A percentile compares a stretch with the other conserved stretches of the same genome.
Evolutionary conservation across 2,329 filamentous ascomycete genomes (phyloP).

Genomic region (Neurospora sp.): DNA sequence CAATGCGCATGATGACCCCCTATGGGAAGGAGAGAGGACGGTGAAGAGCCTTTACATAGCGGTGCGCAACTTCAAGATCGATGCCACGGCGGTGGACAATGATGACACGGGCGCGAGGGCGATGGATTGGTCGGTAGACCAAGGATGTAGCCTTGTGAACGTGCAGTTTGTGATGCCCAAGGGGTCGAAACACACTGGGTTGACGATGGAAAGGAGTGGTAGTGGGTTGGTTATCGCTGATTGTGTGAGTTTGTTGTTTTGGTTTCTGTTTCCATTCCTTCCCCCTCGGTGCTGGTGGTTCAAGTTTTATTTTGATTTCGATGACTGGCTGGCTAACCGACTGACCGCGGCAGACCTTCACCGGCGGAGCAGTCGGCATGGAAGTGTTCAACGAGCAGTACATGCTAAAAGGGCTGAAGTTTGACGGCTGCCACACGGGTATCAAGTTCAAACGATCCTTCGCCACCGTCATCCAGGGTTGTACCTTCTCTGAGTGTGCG

Average conservation of each 20-base stretch:
- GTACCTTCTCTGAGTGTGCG: slow-evolving; percentile 20
- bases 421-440: background rate
- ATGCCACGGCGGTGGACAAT: background rate
- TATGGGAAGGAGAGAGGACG: background rate
- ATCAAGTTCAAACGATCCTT: background rate
- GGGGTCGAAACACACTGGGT: slow-evolving; percentile 24
- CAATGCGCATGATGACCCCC: background rate
- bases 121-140: background rate
- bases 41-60: background rate
- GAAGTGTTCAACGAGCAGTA: slow-evolving; percentile 25
- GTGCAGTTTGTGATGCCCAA: slow-evolving; percentile 18
- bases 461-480: slow-evolving; percentile 12
- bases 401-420: slow-evolving; percentile 6
- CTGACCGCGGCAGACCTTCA: slow-evolving; percentile 15
- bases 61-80: background rate
- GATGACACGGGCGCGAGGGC: background rate
- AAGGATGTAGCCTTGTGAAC: background rate
- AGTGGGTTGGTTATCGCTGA: slow-evolving; percentile 24
- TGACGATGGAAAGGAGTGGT: slow-evolving; percentile 26
- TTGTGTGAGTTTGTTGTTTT: slow-evolving; percentile 2
- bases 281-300: background rate
- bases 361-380: slow-evolving; percentile 24
- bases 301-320: background rate
- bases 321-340: background rate
- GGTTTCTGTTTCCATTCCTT: background rate